Base-by-base conservation (phyloP, 352 stramenopile genomes). In the Pythium insidiosum region DNA sequence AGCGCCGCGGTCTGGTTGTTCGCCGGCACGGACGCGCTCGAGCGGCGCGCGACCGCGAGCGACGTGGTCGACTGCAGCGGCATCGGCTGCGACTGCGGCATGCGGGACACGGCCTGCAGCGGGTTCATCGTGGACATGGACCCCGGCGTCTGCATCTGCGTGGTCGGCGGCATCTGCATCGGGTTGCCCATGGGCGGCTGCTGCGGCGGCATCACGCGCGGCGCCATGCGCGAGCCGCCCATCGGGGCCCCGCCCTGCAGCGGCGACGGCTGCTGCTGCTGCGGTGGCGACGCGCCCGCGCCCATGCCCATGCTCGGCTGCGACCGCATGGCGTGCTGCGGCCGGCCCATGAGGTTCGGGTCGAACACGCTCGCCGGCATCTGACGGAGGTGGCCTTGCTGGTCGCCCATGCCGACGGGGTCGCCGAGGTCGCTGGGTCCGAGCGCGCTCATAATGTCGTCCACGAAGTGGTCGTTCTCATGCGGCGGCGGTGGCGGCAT, bases 391-490 rank as follows among this genome's bases (percentile, higher is more conserved):
- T 77, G 66, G 19, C 35, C 41, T 15, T 63, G 56, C 54, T 84
- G 72, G 23, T 69, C 59, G 22, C 43, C 56, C 64, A 72, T 71
- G 19, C 59, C 58, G 13, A 79, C 63, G 2, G 50, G 38, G 29
- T 63, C 50, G 19, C 67, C 68, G 6, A 84, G 57, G 50, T 85
- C 73, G 23, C 44, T 42, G 16, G 63, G 65, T n/a, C 66, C 70
- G 18, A 88, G 59, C 31, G 66, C 70, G 43, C 56, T 66, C 29
- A 88, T 63, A 30, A 88, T 72, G 36, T 88, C 75, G 35, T 88
- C 74, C 12, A 88, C 67, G 36, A 85, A 82, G 23, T 70, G 68
- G 44, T 67, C 62, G 58, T 88, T 70, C 50, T 83, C 70, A 37
- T 84, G 72, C 1, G 72, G 72, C 16, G n/a, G n/a, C n/a, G n/a